A percentile compares a stretch with the other conserved stretches of the same genome.
Conservation (phyloP, 108 stramenopile species). For the Licmophora abbreviata region DNA sequence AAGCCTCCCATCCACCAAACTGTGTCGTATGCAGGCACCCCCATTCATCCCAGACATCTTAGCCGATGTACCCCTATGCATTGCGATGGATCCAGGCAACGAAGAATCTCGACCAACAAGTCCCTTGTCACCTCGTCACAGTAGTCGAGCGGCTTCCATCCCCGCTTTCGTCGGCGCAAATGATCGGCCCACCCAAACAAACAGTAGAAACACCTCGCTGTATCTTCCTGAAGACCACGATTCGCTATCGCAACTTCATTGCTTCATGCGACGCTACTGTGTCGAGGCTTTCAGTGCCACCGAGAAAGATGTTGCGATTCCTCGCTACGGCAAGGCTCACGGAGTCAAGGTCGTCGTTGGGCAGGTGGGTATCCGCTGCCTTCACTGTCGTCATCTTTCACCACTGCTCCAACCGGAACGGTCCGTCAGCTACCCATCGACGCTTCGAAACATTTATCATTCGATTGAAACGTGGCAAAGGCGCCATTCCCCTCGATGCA, state of each 20-base stretch:
- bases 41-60: too few species aligned
- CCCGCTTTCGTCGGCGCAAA: too few species aligned
- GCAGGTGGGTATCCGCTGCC: slow-evolving; percentile 44
- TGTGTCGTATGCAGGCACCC: too few species aligned
- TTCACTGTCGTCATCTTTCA: slow-evolving; percentile 37
- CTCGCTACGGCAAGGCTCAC: slow-evolving; percentile 56
- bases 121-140: too few species aligned
- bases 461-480: slow-evolving; percentile 60
- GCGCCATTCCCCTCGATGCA: slow-evolving; percentile 33
- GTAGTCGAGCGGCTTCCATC: too few species aligned
- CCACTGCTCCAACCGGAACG: slow-evolving; percentile 22
- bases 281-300: slow-evolving; percentile 69
- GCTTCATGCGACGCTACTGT: slow-evolving; percentile 67
- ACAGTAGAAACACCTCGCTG: slow-evolving; percentile 28
- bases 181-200: too few species aligned
- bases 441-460: slow-evolving; percentile 40
- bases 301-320: slow-evolving; percentile 50
- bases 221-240: slow-evolving; percentile 52
- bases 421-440: slow-evolving; percentile 38
- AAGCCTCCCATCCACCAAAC: too few species aligned
- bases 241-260: slow-evolving; percentile 66
- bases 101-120: too few species aligned
- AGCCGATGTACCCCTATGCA: too few species aligned
- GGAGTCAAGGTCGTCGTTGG: slow-evolving; percentile 24
- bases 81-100: too few species aligned